Evolutionary conservation across 208 protist genomes (phyloP), one percentile per base, ranked within the genome.

Genomic region (Leishmania tropica): DNA sequence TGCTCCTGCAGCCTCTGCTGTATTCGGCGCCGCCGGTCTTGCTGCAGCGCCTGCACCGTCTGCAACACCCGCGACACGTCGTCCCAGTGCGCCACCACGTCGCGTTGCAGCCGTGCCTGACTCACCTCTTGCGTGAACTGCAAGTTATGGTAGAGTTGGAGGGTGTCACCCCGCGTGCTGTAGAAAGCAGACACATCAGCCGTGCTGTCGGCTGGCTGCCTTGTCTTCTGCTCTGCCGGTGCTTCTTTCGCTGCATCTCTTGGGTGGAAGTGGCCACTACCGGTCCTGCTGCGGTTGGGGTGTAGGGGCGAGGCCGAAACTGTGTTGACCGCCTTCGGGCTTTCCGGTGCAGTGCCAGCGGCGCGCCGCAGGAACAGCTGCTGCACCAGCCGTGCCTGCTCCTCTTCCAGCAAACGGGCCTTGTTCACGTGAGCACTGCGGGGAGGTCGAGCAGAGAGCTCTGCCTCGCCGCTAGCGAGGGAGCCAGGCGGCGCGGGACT

Each of bases 11-110:
- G 81, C 37, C 79, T 74, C 48, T 87, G 83, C 19, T 88, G 83
- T 40, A 94, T 81, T 4, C 89, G 86, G 4, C 89, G 82, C 3
- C 88, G 86, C 3, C 93, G 80, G 58, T 94, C 87, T 35, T 74
- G 80, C 68, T 93, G 85, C 3, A 94, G 58, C 53, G 85, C 87
- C 68, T 92, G 87, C 35, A 89, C 80, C 40, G 91, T 96, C 42
- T 89, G 88, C 17, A 94, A n/a, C 17, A 96, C 88, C 47, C 92
- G 92, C 40, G 79, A 88, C 7, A 96, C 90, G 67, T 87, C 88
- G 42, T 88, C 88, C 91, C 91, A 95, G 51, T 90, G 85, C 53
- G 88, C 89, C 48, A 78, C 77, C n/a, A 94, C 19, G 21, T 88
- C 73, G 73, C 89, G 88, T 83, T 87, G 85, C 17, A 85, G 72